phyloP scores from a whole-genome alignment of 345 rosid genomes.

The Salix purpurea region DNA sequence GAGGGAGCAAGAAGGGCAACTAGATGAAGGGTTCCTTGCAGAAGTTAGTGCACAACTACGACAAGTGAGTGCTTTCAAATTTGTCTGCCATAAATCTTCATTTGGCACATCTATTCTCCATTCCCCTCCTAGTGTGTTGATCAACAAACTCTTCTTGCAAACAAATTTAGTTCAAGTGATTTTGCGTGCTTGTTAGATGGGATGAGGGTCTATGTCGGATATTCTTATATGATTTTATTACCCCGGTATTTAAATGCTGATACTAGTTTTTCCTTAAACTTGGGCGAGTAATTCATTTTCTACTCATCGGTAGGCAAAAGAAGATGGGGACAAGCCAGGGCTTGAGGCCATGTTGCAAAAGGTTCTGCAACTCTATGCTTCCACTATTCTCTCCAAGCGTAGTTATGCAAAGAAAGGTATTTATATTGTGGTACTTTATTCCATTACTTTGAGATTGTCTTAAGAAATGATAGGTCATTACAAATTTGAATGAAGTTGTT shows the following conservation, averaged over 20 bases:
- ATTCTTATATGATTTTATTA: not conserved
- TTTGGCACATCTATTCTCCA: not conserved
- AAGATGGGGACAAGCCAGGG: slow-evolving; percentile 88
- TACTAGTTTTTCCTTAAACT: not conserved
- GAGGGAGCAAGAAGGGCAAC: slow-evolving; percentile 73
- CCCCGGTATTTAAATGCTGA: not conserved
- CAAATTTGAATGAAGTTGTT: not conserved
- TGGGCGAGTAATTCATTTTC: not conserved
- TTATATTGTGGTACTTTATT: not conserved
- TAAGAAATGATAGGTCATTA: not conserved
- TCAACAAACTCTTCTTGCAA: not conserved
- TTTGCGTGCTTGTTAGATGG: not conserved
- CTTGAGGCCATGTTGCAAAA: slow-evolving; percentile 89
- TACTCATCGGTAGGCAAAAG: slow-evolving; percentile 59
- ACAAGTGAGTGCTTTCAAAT: slow-evolving; percentile 46
- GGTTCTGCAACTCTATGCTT: slow-evolving; percentile 86
- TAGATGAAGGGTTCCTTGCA: slow-evolving; percentile 88
- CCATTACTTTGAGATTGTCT: not conserved
- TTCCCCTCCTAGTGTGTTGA: not conserved
- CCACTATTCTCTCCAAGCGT: slow-evolving; percentile 69
- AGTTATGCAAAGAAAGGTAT: slow-evolving; percentile 92
- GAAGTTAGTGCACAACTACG: slow-evolving; percentile 87
- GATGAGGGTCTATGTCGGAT: not conserved
- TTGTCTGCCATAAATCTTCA: not conserved
- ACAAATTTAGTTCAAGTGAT: not conserved